These are phyloP conservation scores for Mentha longifolia DNA, from an alignment of 257 asterid genomes.

Conservation along the genomic window DNA sequence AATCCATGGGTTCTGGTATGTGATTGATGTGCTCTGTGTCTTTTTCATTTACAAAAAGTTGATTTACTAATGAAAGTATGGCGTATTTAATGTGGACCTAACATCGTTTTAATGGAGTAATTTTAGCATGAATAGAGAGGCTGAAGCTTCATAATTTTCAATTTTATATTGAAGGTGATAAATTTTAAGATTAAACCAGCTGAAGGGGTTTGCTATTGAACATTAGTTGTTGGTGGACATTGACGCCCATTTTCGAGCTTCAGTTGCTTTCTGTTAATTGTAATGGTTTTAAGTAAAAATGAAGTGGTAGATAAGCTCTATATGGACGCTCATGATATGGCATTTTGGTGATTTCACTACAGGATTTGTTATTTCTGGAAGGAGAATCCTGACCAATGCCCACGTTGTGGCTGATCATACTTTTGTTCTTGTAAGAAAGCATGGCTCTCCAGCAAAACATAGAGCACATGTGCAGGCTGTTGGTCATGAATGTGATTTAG, in stretches of 20 bases:
- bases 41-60: not conserved
- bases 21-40: not conserved
- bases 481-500: constrained; percentile 98
- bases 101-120: constrained; percentile 2
- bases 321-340: constrained; percentile 25
- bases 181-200: not conserved
- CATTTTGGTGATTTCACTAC: constrained; percentile 26
- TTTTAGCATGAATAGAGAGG: constrained; percentile 7
- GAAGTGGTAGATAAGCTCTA: not conserved
- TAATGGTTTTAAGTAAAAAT: not conserved
- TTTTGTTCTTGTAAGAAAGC: constrained; percentile 93
- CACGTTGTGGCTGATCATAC: constrained; percentile 99
- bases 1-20: constrained; percentile 93
- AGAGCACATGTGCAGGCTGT: constrained; percentile 87
- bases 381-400: constrained; percentile 91
- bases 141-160: not conserved
- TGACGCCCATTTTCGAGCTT: not conserved
- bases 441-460: constrained; percentile 89
- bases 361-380: constrained; percentile 87
- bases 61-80: constrained; percentile 9
- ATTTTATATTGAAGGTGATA: not conserved
- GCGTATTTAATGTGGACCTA: constrained; percentile 16
- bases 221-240: constrained; percentile 5
- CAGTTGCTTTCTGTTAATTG: not conserved
- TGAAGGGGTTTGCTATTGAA: constrained; percentile 1